Conservation (phyloP, 805 yeast species). For the Tetrapisispora pingtungensis region DNA sequence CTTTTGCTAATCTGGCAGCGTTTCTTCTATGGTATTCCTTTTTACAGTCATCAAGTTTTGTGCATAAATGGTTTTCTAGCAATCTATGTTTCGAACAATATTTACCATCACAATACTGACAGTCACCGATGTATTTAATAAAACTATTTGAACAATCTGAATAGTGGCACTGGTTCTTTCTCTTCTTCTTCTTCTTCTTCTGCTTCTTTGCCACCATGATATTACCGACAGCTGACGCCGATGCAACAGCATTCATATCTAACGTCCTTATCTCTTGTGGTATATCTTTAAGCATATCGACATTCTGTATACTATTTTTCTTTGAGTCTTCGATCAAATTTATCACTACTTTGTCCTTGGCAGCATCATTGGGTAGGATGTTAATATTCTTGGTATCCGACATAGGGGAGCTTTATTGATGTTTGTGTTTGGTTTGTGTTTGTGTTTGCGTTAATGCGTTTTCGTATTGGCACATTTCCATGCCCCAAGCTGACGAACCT, state of each 20-base stretch:
- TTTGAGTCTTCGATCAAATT: neutral
- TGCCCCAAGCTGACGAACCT: no score
- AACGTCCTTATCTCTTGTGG: neutral
- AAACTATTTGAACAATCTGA: slow-evolving; percentile 55
- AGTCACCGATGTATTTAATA: slow-evolving; percentile 61
- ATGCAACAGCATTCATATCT: neutral
- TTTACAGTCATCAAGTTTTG: slow-evolving; percentile 69
- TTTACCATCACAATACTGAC: slow-evolving; percentile 74
- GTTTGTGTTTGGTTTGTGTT: no score
- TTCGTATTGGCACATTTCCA: no score
- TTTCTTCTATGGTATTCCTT: slow-evolving; percentile 76
- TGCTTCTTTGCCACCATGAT: neutral
- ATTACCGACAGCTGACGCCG: neutral
- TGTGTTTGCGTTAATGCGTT: no score
- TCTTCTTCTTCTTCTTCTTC: slow-evolving; percentile 1
- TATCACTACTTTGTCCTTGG: neutral
- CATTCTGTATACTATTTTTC: neutral
- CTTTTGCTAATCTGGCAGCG: slow-evolving; percentile 72
- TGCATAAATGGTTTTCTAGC: slow-evolving; percentile 74
- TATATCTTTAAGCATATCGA: neutral
- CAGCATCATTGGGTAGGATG: neutral
- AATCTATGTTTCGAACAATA: slow-evolving; percentile 82
- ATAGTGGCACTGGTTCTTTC: slow-evolving; percentile 42
- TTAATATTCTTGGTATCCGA: slow-evolving; percentile 1
- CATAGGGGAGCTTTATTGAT: no score